Evolutionary conservation across 805 yeast genomes (phyloP), one percentile per base, ranked within the genome.

Genomic region (Metschnikowia reukaufii): DNA sequence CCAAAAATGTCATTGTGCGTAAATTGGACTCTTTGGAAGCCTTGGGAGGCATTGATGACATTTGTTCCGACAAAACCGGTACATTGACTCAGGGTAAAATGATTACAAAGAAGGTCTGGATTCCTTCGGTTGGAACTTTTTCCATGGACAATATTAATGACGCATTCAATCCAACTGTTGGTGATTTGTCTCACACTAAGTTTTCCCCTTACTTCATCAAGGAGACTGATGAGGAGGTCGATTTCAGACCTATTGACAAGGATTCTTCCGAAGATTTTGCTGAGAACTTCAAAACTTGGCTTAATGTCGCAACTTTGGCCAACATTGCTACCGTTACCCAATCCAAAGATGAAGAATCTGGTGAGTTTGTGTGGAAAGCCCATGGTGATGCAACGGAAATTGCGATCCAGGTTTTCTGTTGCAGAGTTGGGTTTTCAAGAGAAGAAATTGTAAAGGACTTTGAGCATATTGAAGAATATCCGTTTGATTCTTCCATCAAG

Each of bases 1-100:
- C 72, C 33, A 77, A 82, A 60, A 72, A 83, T 56, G 94, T 86
- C 29, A 82, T 86, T 65, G 88, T 87, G 6, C 74, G 92, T 57
- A 86, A 84, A 56, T 72, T 86, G 51, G 92, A 86, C 62, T 84
- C 92, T 1, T 73, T 86, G 39, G 94, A 86, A 60, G 89, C 88
- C 34, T 70, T 86, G 37, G 94, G 94, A 19, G 84, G 89, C 16
- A 84, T 86, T 46, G 83, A 84, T 55, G 89, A 84, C 55, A 83
- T 86, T 53, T 86, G 92, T 62, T 86, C 91, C 1, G 94, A 86
- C 67, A 86, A 86, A 60, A 86, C 94, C 7, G 94, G 94, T 51
- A 86, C 94, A 33, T 73, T 86, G 49, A 86, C 94, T 4, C 86
- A 83, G 55, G 92, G 92, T 45, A 82, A 82, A 54, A 86, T 86